These are phyloP conservation scores for Glonium stellatum DNA, from an alignment of 495 filamentous ascomycete genomes.

Conservation along the genomic window DNA sequence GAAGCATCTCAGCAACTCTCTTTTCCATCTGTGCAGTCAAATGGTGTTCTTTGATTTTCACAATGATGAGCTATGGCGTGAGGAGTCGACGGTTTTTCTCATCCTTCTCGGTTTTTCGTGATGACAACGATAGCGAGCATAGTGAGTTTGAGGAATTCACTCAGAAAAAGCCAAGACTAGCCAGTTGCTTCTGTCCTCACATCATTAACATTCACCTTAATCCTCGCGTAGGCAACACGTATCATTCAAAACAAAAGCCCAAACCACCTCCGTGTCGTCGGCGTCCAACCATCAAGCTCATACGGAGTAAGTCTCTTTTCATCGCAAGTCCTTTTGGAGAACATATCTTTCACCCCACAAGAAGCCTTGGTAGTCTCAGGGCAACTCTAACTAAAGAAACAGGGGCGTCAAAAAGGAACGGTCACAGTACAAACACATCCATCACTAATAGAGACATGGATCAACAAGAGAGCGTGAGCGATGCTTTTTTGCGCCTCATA, in stretches of 20 bases:
- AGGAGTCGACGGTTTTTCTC: conserved; percentile 27
- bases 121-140: conserved; percentile 10
- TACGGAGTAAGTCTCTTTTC: no score
- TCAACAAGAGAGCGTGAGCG: no score
- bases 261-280: neutral
- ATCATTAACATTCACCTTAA: neutral
- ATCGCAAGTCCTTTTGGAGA: neutral
- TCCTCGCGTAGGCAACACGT: neutral
- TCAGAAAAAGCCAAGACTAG: neutral
- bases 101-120: conserved; percentile 31
- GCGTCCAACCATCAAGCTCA: neutral
- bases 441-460: no score
- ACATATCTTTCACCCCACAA: neutral
- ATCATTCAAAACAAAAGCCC: neutral
- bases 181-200: neutral
- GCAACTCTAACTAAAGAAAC: no score
- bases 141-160: neutral
- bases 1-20: no score
- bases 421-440: no score
- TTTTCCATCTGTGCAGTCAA: no score
- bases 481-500: neutral
- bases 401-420: no score
- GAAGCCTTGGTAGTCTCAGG: no score
- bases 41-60: neutral
- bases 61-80: conserved; percentile 28